These are phyloP conservation scores for Boletus semigastroideus DNA, from an alignment of 1,284 basidiomycete species.

Conservation along the genomic window DNA sequence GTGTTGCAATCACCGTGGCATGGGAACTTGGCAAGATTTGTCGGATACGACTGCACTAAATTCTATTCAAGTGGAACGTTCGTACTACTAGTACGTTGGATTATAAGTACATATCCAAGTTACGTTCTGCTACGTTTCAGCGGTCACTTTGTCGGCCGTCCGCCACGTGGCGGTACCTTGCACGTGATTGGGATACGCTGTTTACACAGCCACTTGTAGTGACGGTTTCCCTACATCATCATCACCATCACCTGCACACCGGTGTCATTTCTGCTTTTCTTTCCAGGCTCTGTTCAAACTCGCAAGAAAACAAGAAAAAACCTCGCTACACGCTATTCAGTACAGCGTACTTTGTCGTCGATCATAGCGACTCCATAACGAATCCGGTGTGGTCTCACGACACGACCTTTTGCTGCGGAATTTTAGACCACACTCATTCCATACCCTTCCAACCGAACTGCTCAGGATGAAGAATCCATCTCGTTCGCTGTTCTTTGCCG, in stretches of 20 bases:
- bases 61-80: neutral
- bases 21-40: slow-evolving; percentile 5
- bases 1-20: neutral
- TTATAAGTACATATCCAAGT: neutral
- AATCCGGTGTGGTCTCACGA: slow-evolving; percentile 13
- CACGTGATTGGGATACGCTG: slow-evolving; percentile 23
- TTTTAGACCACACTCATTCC: slow-evolving; percentile 25
- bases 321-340: neutral
- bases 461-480: slow-evolving; percentile 28
- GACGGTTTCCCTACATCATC: slow-evolving; percentile 12
- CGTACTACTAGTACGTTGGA: neutral
- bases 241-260: no score
- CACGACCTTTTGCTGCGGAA: slow-evolving; percentile 21
- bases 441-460: slow-evolving; percentile 3
- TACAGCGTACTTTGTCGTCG: slow-evolving; percentile 5
- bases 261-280: slow-evolving; percentile 7
- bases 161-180: neutral
- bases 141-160: neutral
- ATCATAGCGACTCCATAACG: slow-evolving; percentile 7
- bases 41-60: neutral
- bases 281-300: slow-evolving; percentile 2
- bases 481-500: slow-evolving; percentile 31
- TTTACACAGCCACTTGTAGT: slow-evolving; percentile 27
- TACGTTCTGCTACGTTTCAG: neutral
- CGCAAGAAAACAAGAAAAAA: slow-evolving; percentile 1